phyloP scores from a whole-genome alignment of 2,329 filamentous ascomycete species.

The Sporothrix brunneoviolacea region DNA sequence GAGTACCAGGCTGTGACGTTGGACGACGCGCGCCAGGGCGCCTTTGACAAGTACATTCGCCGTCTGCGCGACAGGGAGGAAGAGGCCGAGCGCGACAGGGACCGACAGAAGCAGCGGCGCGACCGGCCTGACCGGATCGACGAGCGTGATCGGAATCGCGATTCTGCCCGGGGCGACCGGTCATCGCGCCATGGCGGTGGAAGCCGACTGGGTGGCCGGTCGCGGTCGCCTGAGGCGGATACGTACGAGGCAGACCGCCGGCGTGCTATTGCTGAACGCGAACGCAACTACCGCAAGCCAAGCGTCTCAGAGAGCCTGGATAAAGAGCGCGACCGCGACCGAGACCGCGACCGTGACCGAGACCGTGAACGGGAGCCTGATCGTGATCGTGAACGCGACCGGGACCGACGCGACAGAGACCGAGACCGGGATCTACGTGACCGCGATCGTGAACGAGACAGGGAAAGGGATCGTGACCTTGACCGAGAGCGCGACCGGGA shows the following conservation, averaged over 20 bases:
- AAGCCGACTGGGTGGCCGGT: constrained; percentile 33
- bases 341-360: constrained; percentile 27
- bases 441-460: constrained; percentile 29
- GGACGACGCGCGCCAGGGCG: constrained; percentile 73
- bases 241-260: constrained; percentile 92
- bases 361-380: constrained; percentile 29
- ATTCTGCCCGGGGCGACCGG: constrained; percentile 47
- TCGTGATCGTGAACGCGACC: constrained; percentile 27
- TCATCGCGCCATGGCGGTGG: background rate
- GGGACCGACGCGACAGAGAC: constrained; percentile 26
- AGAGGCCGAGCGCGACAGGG: constrained; percentile 63
- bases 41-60: constrained; percentile 87
- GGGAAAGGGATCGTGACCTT: constrained; percentile 30
- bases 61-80: constrained; percentile 89
- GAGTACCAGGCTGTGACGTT: constrained; percentile 79
- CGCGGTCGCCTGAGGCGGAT: constrained; percentile 84
- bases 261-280: constrained; percentile 87
- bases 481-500: constrained; percentile 30
- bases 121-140: constrained; percentile 47
- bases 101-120: constrained; percentile 48
- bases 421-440: constrained; percentile 27
- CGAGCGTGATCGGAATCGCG: constrained; percentile 37
- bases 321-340: constrained; percentile 23
- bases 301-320: constrained; percentile 56
- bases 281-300: constrained; percentile 83